Evolutionary conservation across 768 basidiomycete genomes (phyloP).

Genomic region (Boletus subcaerulescens): DNA sequence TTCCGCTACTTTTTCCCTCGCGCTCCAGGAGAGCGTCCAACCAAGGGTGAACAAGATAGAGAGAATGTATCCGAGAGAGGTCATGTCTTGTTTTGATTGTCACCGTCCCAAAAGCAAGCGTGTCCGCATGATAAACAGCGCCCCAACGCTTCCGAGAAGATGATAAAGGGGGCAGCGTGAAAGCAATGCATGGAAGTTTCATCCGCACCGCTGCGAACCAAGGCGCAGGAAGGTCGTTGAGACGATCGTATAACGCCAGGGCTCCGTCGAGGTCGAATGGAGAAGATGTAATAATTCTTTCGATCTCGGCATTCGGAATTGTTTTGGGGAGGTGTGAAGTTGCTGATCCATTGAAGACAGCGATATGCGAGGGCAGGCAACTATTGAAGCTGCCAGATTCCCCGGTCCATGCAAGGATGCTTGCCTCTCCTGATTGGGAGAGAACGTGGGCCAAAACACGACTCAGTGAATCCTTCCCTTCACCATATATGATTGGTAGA

Average conservation of each 20-base stretch:
- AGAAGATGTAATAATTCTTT: not conserved
- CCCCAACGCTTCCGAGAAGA: not conserved
- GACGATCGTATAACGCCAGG: not conserved
- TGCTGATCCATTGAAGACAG: no score
- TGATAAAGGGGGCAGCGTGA: not conserved
- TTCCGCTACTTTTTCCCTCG: no score
- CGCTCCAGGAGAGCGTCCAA: no score
- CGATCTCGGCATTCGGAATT: not conserved
- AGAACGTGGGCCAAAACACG: not conserved
- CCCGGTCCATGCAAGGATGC: slow-evolving; percentile 6
- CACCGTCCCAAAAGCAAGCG: not conserved
- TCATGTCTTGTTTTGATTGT: no score
- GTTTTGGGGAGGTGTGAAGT: not conserved
- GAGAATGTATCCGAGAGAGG: no score
- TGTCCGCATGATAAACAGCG: not conserved
- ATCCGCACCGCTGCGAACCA: not conserved
- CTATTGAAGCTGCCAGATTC: not conserved
- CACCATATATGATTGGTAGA: not conserved
- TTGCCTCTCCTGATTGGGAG: not conserved
- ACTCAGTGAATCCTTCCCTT: not conserved
- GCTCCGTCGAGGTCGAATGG: not conserved
- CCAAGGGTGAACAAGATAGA: no score
- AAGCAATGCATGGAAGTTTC: not conserved
- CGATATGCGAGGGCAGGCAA: no score
- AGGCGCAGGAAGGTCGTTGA: not conserved